Conservation (phyloP, 768 basidiomycete species). For the Dioszegia aurantiaca region DNA sequence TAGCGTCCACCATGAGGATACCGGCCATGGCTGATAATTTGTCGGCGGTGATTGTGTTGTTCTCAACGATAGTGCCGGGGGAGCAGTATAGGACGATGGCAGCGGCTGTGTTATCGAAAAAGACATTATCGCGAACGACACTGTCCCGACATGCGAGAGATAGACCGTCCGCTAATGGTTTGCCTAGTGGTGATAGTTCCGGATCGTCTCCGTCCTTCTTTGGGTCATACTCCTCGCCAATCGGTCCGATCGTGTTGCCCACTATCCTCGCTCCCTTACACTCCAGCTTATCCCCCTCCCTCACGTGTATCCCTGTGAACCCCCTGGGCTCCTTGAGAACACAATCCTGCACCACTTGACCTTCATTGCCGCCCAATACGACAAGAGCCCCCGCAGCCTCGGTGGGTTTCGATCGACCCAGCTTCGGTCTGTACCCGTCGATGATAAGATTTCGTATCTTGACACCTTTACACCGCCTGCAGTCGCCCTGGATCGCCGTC, state of each 20-base stretch:
- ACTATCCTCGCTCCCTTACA: constrained; percentile 49
- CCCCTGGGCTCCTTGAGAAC: constrained; percentile 49
- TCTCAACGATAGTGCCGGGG: constrained; percentile 51
- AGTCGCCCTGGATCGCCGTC: constrained; percentile 52
- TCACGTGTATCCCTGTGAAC: constrained; percentile 51
- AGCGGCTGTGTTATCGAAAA: constrained; percentile 55
- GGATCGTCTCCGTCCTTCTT: constrained; percentile 51
- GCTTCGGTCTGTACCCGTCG: constrained; percentile 47
- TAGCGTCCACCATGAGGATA: constrained; percentile 53
- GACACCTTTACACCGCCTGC: constrained; percentile 51
- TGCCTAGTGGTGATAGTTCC: constrained; percentile 47
- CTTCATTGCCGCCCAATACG: constrained; percentile 51
- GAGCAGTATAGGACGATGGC: constrained; percentile 54
- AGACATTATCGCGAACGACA: constrained; percentile 49
- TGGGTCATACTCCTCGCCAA: constrained; percentile 52
- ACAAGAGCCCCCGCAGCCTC: constrained; percentile 31
- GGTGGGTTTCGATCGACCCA: constrained; percentile 44
- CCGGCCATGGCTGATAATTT: constrained; percentile 53
- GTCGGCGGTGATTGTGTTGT: constrained; percentile 52
- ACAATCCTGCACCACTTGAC: constrained; percentile 44
- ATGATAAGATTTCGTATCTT: constrained; percentile 46
- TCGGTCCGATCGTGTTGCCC: constrained; percentile 52
- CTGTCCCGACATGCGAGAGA: constrained; percentile 53
- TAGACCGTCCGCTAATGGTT: constrained; percentile 55
- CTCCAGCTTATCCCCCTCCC: constrained; percentile 51